Evolutionary conservation across 1,139 yeast species (phyloP), one percentile per base, ranked within the genome.

Genomic region (Sugiyamaella paludigena): DNA sequence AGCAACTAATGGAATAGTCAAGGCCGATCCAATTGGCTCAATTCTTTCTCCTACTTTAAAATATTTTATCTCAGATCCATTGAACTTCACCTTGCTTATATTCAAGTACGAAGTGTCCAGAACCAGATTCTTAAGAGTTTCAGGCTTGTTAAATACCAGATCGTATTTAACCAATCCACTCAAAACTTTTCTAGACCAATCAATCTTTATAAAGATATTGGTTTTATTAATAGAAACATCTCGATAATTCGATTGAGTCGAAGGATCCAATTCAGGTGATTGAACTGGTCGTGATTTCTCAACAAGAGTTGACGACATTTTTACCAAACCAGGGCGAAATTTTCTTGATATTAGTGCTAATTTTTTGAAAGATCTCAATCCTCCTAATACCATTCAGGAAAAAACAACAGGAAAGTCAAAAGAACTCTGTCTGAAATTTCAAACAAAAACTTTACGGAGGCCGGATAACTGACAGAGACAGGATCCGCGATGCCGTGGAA

Each of bases 201-300:
- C 67, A 13, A 89, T 75, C 12, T 74, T 70, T 49, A 85, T 69
- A 52, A 75, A 70, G 47, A 88, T 70, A 4, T 63, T 64, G 1
- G 94, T 82, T 52, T 76, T 68, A 15, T 65, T 58, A 30, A 86
- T 77, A 7, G 68, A 59, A 62, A 85, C 84, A 40, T 72, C 61
- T 31, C 60, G 60, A 68, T 87, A 88, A 66, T 84, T 86, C 45
- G 96, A 87, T 27, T 77, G 70, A 4, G 96, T 86, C 13, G 92
- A 83, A 24, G 86, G 84, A 66, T 87, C 96, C 36, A 43, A 30
- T 46, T 61, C 63, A 8, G 65, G 64, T 36, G 59, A 54, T 24
- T 45, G 44, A 12, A 50, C 49, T 15, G 61, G 62, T 24, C 59
- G 37, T n/a, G 39, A 36, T 24, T 47, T 44, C 27, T 51, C 51